phyloP scores from a whole-genome alignment of 2,329 filamentous ascomycete species.

The Leptoxyphium fumago region DNA sequence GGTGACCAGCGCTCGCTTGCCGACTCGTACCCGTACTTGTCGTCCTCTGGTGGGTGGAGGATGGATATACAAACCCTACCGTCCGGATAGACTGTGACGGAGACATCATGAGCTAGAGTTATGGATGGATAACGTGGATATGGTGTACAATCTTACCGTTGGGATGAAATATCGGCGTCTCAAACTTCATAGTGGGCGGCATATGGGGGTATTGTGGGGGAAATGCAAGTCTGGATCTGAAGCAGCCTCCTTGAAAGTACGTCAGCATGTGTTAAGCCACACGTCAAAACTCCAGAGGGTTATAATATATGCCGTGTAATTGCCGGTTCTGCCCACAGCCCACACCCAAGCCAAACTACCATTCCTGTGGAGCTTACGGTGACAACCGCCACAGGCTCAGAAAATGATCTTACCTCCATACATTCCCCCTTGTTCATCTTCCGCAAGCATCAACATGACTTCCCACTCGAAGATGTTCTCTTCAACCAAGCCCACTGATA shows the following conservation, averaged over 20 bases:
- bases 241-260: constrained; percentile 61
- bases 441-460: constrained; percentile 95
- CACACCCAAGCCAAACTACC: no score
- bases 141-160: constrained; percentile 43
- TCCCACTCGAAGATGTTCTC: constrained; percentile 95
- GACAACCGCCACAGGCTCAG: no score
- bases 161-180: constrained; percentile 78
- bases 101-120: background rate
- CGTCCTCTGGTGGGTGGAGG: constrained; percentile 85
- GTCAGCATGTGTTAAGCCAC: background rate
- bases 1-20: constrained; percentile 87
- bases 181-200: constrained; percentile 80
- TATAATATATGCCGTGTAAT: no score
- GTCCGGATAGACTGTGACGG: constrained; percentile 52
- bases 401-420: constrained; percentile 59
- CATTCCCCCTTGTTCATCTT: constrained; percentile 63
- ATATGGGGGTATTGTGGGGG: constrained; percentile 73
- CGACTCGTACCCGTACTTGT: constrained; percentile 84
- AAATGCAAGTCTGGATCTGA: constrained; percentile 72
- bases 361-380: no score
- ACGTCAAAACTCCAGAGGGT: no score
- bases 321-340: no score
- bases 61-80: constrained; percentile 95
- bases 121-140: background rate
- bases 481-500: constrained; percentile 77